These are phyloP conservation scores for Alternaria triticina DNA, from an alignment of 2,329 filamentous ascomycete species.

Conservation along the genomic window DNA sequence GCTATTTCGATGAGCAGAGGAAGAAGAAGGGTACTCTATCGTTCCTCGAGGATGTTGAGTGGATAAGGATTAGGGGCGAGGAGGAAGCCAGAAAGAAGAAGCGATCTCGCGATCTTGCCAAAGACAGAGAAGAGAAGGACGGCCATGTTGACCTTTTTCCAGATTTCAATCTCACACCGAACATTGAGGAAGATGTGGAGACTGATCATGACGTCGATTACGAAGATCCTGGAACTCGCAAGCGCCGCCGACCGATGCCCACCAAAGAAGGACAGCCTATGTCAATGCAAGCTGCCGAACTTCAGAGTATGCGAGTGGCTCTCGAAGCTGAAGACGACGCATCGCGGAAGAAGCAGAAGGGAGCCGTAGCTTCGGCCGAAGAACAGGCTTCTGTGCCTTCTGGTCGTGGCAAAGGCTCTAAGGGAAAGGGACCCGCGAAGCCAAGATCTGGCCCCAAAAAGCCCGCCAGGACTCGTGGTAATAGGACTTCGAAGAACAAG, in stretches of 20 bases:
- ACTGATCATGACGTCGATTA: slow-evolving; percentile 8
- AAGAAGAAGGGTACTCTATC: slow-evolving; percentile 20
- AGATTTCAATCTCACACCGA: not conserved
- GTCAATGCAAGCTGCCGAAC: slow-evolving; percentile 37
- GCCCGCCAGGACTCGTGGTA: not conserved
- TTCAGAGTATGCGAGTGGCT: slow-evolving; percentile 37
- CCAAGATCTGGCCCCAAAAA: slow-evolving; percentile 5
- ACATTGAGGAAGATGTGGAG: slow-evolving; percentile 10
- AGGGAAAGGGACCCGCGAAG: slow-evolving; percentile 10
- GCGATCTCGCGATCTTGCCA: slow-evolving; percentile 20
- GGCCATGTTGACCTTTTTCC: slow-evolving; percentile 19
- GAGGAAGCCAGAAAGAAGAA: slow-evolving; percentile 29
- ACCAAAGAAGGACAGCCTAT: slow-evolving; percentile 10
- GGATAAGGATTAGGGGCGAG: slow-evolving; percentile 28
- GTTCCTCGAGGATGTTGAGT: slow-evolving; percentile 38
- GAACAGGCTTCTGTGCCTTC: not conserved
- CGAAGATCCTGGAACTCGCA: slow-evolving; percentile 11
- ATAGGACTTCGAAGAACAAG: slow-evolving; percentile 23
- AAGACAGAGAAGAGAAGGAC: slow-evolving; percentile 13
- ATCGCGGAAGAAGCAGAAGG: slow-evolving; percentile 33
- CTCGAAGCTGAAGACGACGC: slow-evolving; percentile 31
- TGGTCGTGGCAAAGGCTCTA: slow-evolving; percentile 6
- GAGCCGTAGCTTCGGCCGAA: not conserved
- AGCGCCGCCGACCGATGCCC: slow-evolving; percentile 23
- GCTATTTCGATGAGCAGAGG: slow-evolving; percentile 26